A percentile compares a stretch with the other conserved stretches of the same genome.
phyloP scores from a whole-genome alignment of 2,329 filamentous ascomycete genomes.

The Eurotiales sp. region DNA sequence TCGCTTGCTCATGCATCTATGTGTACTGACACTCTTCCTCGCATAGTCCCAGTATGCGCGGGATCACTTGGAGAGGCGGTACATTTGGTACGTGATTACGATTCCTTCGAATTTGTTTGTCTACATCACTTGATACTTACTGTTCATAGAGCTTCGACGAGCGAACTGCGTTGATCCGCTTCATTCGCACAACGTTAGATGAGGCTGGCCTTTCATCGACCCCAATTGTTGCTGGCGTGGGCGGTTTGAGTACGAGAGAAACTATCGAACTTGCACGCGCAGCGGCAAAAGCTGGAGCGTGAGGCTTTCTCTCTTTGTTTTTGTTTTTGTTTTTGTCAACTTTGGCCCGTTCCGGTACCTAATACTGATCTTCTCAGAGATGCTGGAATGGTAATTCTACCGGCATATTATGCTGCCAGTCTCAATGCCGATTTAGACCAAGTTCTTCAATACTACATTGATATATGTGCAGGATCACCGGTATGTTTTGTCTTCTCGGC shows the following conservation, averaged over 20 bases:
- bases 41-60: conserved; percentile 22
- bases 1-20: neutral
- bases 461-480: conserved; percentile 22
- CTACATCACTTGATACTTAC: too few species aligned
- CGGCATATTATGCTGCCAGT: conserved; percentile 24
- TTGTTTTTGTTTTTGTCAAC: neutral
- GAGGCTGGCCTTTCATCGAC: conserved; percentile 18
- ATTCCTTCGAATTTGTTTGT: neutral
- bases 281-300: conserved; percentile 22
- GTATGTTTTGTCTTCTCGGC: conserved; percentile 3
- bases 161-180: conserved; percentile 18
- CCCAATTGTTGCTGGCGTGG: conserved; percentile 23
- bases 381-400: conserved; percentile 24
- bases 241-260: conserved; percentile 22
- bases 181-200: conserved; percentile 21
- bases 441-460: conserved; percentile 22
- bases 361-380: conserved; percentile 15
- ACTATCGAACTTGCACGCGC: conserved; percentile 20
- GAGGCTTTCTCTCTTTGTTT: neutral
- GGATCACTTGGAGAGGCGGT: conserved; percentile 24
- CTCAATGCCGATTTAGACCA: conserved; percentile 20
- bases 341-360: too few species aligned
- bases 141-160: conserved; percentile 18
- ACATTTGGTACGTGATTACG: conserved; percentile 18
- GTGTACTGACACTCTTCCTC: neutral